These are phyloP conservation scores for Exophiala aquamarina DNA, from an alignment of 2,329 filamentous ascomycete genomes.

Conservation along the genomic window DNA sequence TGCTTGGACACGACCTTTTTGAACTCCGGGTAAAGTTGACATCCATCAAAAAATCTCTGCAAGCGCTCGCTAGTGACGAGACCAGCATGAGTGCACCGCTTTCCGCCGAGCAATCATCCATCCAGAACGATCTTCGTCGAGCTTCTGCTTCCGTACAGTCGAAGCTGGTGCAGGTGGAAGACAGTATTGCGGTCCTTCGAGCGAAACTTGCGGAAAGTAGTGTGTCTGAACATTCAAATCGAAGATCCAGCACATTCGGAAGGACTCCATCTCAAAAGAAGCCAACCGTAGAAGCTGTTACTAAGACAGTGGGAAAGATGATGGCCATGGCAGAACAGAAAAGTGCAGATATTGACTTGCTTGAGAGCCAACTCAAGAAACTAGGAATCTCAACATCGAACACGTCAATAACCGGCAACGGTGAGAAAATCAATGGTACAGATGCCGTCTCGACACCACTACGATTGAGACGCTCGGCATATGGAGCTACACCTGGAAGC, in stretches of 20 bases:
- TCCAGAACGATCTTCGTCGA: conserved; percentile 79
- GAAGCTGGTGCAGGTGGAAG: conserved; percentile 74
- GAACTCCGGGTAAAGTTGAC: conserved; percentile 73
- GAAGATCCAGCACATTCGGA: conserved; percentile 34
- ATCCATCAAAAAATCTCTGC: conserved; percentile 75
- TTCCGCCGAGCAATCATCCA: conserved; percentile 77
- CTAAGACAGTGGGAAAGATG: conserved; percentile 89
- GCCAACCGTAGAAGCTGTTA: conserved; percentile 88
- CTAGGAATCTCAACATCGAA: conserved; percentile 51
- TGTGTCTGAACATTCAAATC: conserved; percentile 51
- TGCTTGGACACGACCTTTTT: conserved; percentile 66
- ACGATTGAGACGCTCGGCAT: conserved; percentile 9
- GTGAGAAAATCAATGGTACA: conserved; percentile 12
- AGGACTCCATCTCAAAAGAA: conserved; percentile 47
- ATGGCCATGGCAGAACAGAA: conserved; percentile 88
- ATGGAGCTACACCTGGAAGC: conserved; percentile 22
- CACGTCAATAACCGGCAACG: conserved; percentile 12
- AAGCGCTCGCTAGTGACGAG: conserved; percentile 68
- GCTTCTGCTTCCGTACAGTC: conserved; percentile 73
- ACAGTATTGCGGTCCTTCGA: conserved; percentile 74
- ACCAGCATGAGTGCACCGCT: conserved; percentile 69
- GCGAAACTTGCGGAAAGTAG: conserved; percentile 67
- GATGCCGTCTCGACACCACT: conserved; percentile 14
- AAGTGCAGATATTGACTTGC: conserved; percentile 83
- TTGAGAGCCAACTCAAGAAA: conserved; percentile 82